Conservation (phyloP, 2,329 filamentous ascomycete genomes). For the Colletotrichum endophyticum region DNA sequence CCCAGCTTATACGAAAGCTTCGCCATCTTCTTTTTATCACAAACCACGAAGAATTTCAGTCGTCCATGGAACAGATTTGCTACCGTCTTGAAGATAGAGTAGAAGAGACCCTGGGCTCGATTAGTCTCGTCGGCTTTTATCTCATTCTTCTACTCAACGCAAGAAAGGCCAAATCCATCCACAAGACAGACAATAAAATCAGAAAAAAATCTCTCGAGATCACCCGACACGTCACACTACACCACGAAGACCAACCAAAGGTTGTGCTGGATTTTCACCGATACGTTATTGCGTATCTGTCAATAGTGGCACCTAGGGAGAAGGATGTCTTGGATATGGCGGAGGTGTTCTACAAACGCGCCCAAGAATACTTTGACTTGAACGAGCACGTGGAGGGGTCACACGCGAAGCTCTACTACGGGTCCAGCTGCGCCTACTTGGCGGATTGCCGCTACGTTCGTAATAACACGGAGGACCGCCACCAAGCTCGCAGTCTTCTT, state of each 20-base stretch:
- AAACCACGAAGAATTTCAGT: background rate
- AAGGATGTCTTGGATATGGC: background rate
- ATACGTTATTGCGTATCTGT: background rate
- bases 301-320: background rate
- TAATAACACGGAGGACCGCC: background rate
- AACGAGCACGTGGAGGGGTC: background rate
- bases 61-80: background rate
- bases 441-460: background rate
- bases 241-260: background rate
- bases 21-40: background rate
- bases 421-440: background rate
- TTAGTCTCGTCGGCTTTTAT: background rate
- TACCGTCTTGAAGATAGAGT: background rate
- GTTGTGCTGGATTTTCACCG: background rate
- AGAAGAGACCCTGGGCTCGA: background rate
- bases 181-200: background rate
- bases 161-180: background rate
- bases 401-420: background rate
- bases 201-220: background rate
- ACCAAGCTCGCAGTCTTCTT: background rate
- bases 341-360: background rate
- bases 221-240: background rate
- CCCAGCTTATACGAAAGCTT: background rate
- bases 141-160: conserved; percentile 1
- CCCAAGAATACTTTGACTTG: background rate